A percentile compares a stretch with the other conserved stretches of the same genome.
Conservation (phyloP, 108 stramenopile species). For the Cyclotella kingstonii region DNA sequence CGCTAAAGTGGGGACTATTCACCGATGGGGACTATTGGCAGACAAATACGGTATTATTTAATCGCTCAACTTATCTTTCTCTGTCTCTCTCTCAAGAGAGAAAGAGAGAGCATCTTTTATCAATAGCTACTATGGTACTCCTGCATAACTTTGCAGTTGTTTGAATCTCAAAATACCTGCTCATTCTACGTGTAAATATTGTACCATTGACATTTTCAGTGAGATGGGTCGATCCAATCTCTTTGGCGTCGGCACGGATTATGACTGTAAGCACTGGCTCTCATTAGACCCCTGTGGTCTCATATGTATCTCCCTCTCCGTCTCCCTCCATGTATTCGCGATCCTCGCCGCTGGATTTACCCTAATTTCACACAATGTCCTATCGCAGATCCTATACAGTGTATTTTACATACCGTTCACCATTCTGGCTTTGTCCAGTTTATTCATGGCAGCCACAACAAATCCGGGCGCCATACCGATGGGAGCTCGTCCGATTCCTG, state of each 20-base stretch:
- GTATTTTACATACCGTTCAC: conserved; percentile 50
- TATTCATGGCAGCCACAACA: conserved; percentile 67
- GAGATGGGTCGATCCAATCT: conserved; percentile 23
- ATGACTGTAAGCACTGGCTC: conserved; percentile 43
- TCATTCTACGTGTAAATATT: no score
- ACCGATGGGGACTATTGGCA: no score
- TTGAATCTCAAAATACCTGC: no score
- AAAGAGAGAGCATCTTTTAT: no score
- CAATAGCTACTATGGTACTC: no score
- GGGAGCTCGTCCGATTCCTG: conserved; percentile 71
- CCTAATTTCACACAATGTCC: conserved; percentile 42
- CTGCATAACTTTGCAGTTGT: no score
- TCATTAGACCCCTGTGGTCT: conserved; percentile 71
- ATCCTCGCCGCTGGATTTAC: conserved; percentile 37
- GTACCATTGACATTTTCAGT: no score
- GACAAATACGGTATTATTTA: no score
- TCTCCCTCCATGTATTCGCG: conserved; percentile 65
- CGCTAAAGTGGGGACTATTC: no score
- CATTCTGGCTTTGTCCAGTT: conserved; percentile 50
- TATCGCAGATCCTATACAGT: conserved; percentile 44
- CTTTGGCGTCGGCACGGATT: conserved; percentile 36
- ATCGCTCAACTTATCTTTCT: no score
- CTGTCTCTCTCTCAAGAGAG: no score
- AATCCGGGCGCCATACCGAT: conserved; percentile 85
- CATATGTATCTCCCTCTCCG: conserved; percentile 51